Base-by-base conservation (phyloP, 2,329 filamentous ascomycete species). In the Fusarium acutatum region DNA sequence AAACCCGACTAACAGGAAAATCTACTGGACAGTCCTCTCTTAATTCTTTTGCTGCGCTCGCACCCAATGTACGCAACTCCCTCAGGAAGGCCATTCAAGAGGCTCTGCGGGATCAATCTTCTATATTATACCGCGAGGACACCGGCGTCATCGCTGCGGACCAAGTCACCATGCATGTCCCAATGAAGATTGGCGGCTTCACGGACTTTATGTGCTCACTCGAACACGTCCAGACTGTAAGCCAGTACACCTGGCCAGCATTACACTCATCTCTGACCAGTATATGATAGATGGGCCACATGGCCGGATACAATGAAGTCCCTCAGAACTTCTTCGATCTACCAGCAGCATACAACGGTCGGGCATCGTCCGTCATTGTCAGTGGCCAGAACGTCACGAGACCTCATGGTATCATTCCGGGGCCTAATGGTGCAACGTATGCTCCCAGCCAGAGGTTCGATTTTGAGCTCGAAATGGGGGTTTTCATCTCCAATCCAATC, bases 1-100 rank as follows among this genome's bases (percentile, higher is more conserved):
- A 3, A 5, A 13, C 6, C 4, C 0, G 11, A 18, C 28, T 49
- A 24, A 32, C 17, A 7, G 2, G 7, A 0, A n/a, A 0, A 4
- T n/a, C 5, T 32, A 18, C 3, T 13, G 35, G 20, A 18, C 15
- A 56, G 52, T 11, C 52, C 4, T 24, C 26, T 3, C 12, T 56
- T 2, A 56, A 56, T 15, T 3, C 37, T 1, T 56, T 56, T n/a
- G 52, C 37, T 20, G 12, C 52, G 11, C 22, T 56, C 0, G 11
- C 35, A 7, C 1, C 9, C 1, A 10, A 28, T n/a, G 6, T n/a
- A 8, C 35, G 52, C 6, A 41, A 43, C 8, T 41, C 37, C 8
- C 22, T 56, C 9, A 12, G 26, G 6, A 43, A 56, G 17, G 12
- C 52, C 2, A 24, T 56, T 15, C 37, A 56, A 32, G 37, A 41